A percentile compares a stretch with the other conserved stretches of the same genome.
Conservation (phyloP, 768 basidiomycete species). For the Exsudoporus frostii region DNA sequence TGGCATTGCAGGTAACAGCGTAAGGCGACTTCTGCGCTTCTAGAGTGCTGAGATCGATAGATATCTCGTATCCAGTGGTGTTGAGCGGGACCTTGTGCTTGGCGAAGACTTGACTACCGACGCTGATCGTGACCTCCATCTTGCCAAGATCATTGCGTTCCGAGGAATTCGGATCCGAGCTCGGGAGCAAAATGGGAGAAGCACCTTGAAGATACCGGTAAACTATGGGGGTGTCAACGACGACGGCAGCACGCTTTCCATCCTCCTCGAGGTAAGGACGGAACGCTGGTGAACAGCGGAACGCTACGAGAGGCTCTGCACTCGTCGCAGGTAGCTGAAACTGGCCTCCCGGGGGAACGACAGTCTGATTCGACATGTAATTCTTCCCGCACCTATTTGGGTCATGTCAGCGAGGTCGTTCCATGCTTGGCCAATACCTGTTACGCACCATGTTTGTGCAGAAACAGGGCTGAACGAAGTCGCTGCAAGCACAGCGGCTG, state of each 20-base stretch:
- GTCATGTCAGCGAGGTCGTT: background rate
- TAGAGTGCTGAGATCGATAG: constrained; percentile 32
- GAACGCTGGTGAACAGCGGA: constrained; percentile 46
- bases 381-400: constrained; percentile 49
- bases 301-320: constrained; percentile 37
- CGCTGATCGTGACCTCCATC: constrained; percentile 31
- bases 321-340: constrained; percentile 39
- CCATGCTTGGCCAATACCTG: background rate
- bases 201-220: constrained; percentile 35
- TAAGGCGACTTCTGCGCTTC: constrained; percentile 29
- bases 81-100: constrained; percentile 35
- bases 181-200: constrained; percentile 27
- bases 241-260: constrained; percentile 17
- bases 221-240: constrained; percentile 41
- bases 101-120: constrained; percentile 23
- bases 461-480: constrained; percentile 4
- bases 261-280: constrained; percentile 48
- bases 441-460: constrained; percentile 29
- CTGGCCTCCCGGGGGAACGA: constrained; percentile 44
- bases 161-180: background rate
- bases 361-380: constrained; percentile 39
- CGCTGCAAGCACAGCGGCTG: constrained; percentile 10
- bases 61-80: constrained; percentile 33
- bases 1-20: constrained; percentile 35
- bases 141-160: constrained; percentile 5